These are phyloP conservation scores for Pythium dissimile DNA, from an alignment of 352 stramenopile genomes.

Conservation along the genomic window DNA sequence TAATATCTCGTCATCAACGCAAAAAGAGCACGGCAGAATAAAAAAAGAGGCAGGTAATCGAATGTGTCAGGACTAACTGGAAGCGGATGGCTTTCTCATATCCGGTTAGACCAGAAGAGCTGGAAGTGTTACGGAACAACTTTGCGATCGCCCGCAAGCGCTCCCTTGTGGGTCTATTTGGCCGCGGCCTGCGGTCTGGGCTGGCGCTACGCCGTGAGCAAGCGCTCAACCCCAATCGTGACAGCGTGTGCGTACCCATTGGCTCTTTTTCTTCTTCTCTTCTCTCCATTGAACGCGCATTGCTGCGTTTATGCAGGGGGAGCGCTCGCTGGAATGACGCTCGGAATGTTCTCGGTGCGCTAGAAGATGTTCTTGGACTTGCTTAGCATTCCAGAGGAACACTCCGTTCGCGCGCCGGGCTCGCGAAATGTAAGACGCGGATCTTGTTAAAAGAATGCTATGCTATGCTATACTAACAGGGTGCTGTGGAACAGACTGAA, in stretches of 20 bases:
- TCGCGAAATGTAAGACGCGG: constrained; percentile 19
- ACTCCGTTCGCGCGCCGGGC: constrained; percentile 29
- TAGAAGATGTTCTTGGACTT: constrained; percentile 34
- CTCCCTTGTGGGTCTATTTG: constrained; percentile 6
- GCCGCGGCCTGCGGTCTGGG: constrained; percentile 9
- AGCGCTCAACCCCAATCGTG: neutral
- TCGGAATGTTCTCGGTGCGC: constrained; percentile 35
- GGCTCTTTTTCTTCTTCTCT: neutral
- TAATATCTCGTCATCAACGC: too few relatives aligned
- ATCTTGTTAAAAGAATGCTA: neutral
- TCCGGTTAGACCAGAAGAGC: constrained; percentile 19
- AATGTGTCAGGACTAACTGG: too few relatives aligned
- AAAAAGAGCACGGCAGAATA: too few relatives aligned
- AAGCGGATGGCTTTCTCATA: too few relatives aligned
- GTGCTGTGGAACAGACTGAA: constrained; percentile 1
- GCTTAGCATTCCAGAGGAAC: constrained; percentile 35
- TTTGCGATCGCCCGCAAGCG: constrained; percentile 9
- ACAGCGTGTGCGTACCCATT: constrained; percentile 6
- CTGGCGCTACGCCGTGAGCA: constrained; percentile 13
- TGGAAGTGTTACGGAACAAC: constrained; percentile 17
- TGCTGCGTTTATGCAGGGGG: constrained; percentile 15
- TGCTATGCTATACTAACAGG: neutral
- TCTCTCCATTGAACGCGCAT: too few relatives aligned
- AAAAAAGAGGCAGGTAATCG: too few relatives aligned
- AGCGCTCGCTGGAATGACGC: constrained; percentile 27